Conservation (phyloP, 257 asterid species). For the Mitragyna speciosa region DNA sequence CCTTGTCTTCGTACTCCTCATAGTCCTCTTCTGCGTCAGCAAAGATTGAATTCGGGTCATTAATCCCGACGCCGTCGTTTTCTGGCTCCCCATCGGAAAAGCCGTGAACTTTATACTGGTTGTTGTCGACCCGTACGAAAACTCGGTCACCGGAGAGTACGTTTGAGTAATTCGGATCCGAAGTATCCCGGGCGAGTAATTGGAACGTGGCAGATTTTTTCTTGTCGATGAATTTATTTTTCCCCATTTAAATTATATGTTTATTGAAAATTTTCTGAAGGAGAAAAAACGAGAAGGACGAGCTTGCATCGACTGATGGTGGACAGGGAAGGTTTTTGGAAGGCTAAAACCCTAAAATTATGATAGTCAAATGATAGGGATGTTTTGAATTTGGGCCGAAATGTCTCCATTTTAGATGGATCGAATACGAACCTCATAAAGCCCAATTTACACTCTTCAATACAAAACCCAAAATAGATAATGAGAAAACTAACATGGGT, state of each 20-base stretch:
- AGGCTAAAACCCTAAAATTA: constrained; percentile 25
- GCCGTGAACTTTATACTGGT: constrained; percentile 40
- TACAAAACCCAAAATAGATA: no score
- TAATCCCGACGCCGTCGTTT: constrained; percentile 13
- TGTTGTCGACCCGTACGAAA: constrained; percentile 79
- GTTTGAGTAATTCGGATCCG: constrained; percentile 67
- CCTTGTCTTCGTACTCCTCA: constrained; percentile 22
- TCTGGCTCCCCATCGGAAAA: constrained; percentile 27
- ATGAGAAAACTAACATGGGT: no score
- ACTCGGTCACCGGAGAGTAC: constrained; percentile 66
- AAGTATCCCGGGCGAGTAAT: constrained; percentile 76
- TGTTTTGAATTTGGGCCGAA: no score
- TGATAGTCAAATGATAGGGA: no score
- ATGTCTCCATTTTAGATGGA: no score
- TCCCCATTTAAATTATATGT: constrained; percentile 45
- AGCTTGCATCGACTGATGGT: background rate
- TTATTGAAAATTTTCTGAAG: background rate
- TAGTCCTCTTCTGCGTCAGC: constrained; percentile 67
- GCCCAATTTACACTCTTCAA: no score
- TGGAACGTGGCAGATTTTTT: constrained; percentile 86
- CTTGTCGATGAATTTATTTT: constrained; percentile 77
- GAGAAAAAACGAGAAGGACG: background rate
- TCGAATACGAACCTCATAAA: no score
- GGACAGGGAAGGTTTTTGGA: no score
- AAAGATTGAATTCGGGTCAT: constrained; percentile 43